Percentiles rank a stretch among this genome's conserved stretches.
Conservation (phyloP, 306 rosid species). For the Psophocarpus tetragonolobus region DNA sequence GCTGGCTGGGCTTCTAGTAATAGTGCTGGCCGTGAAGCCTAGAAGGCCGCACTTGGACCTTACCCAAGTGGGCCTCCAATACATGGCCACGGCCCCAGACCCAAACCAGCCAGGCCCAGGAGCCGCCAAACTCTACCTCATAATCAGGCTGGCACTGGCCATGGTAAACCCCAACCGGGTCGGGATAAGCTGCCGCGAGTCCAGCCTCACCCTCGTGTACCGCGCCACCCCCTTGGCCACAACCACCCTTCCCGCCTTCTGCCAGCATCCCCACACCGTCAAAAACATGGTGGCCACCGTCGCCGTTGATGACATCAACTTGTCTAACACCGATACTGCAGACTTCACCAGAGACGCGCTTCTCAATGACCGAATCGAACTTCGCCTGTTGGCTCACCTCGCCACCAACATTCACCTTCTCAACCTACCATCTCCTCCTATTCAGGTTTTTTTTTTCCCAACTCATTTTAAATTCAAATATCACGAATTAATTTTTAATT, state of each 20-base stretch:
- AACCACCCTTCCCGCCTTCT: conserved; percentile 61
- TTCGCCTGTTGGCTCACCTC: conserved; percentile 62
- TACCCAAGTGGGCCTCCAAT: conserved; percentile 63
- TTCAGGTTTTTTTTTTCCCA: too few species aligned
- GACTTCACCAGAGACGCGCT: conserved; percentile 66
- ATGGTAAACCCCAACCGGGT: conserved; percentile 80
- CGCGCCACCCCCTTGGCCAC: conserved; percentile 65
- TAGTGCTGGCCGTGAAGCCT: conserved; percentile 65
- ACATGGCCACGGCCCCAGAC: conserved; percentile 53
- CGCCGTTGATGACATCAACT: conserved; percentile 59
- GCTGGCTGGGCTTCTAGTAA: conserved; percentile 55
- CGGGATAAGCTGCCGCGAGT: conserved; percentile 72
- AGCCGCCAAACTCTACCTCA: conserved; percentile 59
- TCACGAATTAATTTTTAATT: too few species aligned
- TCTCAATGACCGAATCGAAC: conserved; percentile 70
- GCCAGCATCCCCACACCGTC: conserved; percentile 65
- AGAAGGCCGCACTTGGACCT: conserved; percentile 77
- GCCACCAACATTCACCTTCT: conserved; percentile 77
- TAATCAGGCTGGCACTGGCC: conserved; percentile 52
- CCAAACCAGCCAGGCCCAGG: background rate
- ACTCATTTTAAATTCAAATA: too few species aligned
- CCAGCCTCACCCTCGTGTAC: conserved; percentile 69
- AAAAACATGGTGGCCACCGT: conserved; percentile 58
- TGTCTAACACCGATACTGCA: conserved; percentile 63
- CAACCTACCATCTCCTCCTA: conserved; percentile 65